Conservation (phyloP, 2,329 filamentous ascomycete species). For the Pseudocercospora macadamiae region DNA sequence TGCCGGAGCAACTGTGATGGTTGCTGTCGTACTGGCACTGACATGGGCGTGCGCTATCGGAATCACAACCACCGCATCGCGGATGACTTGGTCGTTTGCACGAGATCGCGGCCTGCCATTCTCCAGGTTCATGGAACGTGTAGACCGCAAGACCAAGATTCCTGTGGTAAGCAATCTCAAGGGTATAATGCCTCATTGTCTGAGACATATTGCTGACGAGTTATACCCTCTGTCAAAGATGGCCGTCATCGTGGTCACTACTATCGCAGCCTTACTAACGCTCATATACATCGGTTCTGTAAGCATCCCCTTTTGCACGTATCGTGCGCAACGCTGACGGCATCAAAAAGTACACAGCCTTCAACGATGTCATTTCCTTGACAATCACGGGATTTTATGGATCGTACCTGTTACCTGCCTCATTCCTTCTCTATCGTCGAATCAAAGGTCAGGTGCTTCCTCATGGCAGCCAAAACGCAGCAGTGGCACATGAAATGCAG, state of each 20-base stretch:
- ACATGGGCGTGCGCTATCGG: constrained; percentile 41
- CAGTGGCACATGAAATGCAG: not conserved
- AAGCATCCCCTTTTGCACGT: too few species aligned
- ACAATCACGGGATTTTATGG: constrained; percentile 48
- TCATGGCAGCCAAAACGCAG: constrained; percentile 17
- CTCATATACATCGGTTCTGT: constrained; percentile 50
- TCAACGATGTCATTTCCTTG: constrained; percentile 51
- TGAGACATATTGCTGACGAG: too few species aligned
- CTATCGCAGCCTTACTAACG: constrained; percentile 52
- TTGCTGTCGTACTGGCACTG: constrained; percentile 45
- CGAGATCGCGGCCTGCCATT: constrained; percentile 47
- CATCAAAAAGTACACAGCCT: constrained; percentile 45
- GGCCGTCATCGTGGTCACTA: constrained; percentile 52
- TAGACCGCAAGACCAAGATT: constrained; percentile 33
- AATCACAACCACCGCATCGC: constrained; percentile 45
- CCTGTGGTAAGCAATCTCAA: too few species aligned
- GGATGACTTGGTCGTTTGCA: constrained; percentile 47
- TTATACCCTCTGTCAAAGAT: too few species aligned
- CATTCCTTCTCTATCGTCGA: constrained; percentile 48
- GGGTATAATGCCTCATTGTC: too few species aligned
- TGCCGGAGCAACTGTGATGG: constrained; percentile 52
- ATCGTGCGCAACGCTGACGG: too few species aligned
- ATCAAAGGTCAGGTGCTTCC: constrained; percentile 44
- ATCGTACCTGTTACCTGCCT: constrained; percentile 47
- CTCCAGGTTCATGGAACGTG: constrained; percentile 40